phyloP scores from a whole-genome alignment of 805 yeast genomes.

The Saturnispora kantuleensis region DNA sequence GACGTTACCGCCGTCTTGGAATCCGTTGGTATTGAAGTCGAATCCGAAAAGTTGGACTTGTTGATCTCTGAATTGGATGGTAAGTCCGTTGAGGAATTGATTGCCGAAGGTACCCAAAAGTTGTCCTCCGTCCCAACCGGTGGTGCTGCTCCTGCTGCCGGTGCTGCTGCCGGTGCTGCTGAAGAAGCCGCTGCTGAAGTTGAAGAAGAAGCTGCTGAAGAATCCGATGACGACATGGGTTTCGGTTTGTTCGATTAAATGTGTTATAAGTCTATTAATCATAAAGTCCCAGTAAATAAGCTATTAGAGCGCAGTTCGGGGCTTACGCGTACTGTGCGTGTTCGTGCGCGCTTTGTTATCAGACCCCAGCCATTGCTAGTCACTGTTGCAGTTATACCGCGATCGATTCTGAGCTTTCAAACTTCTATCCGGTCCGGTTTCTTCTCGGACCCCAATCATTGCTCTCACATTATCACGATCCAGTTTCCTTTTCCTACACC shows the following conservation, averaged over 20 bases:
- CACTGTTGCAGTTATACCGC: too few relatives aligned
- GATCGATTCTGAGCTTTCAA: too few relatives aligned
- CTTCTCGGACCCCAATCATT: too few relatives aligned
- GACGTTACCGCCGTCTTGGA: slow-evolving; percentile 64
- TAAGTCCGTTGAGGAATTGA: slow-evolving; percentile 61
- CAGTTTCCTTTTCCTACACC: too few relatives aligned
- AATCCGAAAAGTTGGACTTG: slow-evolving; percentile 61
- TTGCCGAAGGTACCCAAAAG: slow-evolving; percentile 75
- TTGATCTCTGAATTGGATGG: slow-evolving; percentile 71
- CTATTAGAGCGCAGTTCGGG: not conserved
- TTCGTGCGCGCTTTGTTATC: not conserved
- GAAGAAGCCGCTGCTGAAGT: slow-evolving; percentile 49
- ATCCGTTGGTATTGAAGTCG: slow-evolving; percentile 74
- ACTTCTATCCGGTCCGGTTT: too few relatives aligned
- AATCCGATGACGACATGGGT: slow-evolving; percentile 59
- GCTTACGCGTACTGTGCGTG: not conserved
- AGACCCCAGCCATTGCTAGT: too few relatives aligned
- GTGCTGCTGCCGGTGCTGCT: slow-evolving; percentile 45
- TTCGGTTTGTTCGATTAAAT: slow-evolving; percentile 94
- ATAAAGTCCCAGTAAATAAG: not conserved
- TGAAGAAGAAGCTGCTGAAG: slow-evolving; percentile 42
- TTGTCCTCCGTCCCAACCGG: slow-evolving; percentile 75
- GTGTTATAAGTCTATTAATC: not conserved
- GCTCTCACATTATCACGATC: too few relatives aligned
- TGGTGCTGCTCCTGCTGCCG: slow-evolving; percentile 63